A percentile compares a stretch with the other conserved stretches of the same genome.
Evolutionary conservation across 352 stramenopile species (phyloP).

Genomic region (Phytophthora hibernalis): DNA sequence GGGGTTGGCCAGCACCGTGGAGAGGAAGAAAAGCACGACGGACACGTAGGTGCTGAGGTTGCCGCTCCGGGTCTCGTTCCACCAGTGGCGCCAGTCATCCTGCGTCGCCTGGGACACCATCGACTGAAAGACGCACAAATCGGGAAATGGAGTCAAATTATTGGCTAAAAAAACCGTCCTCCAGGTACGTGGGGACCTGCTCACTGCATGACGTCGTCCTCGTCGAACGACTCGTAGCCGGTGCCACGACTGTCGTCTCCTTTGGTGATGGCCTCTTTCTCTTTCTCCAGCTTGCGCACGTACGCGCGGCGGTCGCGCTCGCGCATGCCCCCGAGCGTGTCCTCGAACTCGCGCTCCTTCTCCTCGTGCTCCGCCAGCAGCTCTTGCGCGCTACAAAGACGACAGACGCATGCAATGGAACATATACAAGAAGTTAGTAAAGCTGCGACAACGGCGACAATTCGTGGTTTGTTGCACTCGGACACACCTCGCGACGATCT

Average conservation of each 20-base stretch:
- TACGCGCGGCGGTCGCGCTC: conserved; percentile 82
- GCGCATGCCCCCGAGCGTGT: conserved; percentile 67
- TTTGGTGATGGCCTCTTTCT: conserved; percentile 49
- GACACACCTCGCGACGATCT: conserved; percentile 70
- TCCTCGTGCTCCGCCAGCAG: conserved; percentile 50
- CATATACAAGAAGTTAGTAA: neutral
- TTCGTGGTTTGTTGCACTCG: neutral
- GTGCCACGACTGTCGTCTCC: conserved; percentile 38
- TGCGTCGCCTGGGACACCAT: conserved; percentile 59
- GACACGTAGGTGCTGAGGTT: conserved; percentile 70
- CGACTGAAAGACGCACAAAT: conserved; percentile 6
- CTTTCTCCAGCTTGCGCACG: conserved; percentile 72
- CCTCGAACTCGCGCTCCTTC: conserved; percentile 61
- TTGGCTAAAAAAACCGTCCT: conserved; percentile 37
- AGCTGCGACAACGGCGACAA: neutral
- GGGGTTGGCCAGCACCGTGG: conserved; percentile 68
- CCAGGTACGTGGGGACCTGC: conserved; percentile 1
- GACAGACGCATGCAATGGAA: neutral
- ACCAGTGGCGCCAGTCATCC: conserved; percentile 66
- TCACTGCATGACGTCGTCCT: conserved; percentile 59
- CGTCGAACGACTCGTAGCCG: conserved; percentile 61
- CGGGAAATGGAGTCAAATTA: conserved; percentile 26
- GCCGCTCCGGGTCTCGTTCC: conserved; percentile 54
- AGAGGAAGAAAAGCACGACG: conserved; percentile 83
- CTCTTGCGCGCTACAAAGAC: conserved; percentile 56